Base-by-base conservation (phyloP, 805 yeast genomes). In the Kregervanrija delftensis region DNA sequence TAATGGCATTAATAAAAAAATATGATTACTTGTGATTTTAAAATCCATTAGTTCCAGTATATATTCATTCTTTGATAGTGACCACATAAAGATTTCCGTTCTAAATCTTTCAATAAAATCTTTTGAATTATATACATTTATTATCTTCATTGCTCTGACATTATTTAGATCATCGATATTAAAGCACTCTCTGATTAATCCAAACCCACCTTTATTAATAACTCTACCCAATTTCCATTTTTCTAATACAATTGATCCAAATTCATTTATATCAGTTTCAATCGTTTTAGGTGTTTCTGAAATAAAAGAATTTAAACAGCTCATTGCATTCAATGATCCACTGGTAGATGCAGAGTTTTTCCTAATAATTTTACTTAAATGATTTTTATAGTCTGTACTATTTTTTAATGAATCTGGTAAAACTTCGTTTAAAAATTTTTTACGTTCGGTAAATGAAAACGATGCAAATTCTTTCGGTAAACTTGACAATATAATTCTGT, bases 161-260 rank as follows among this genome's bases (percentile, higher is more conserved):
- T 55, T 54, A 13, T 44, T 33, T 0, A 42, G 15, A 32, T 53
- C 46, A 10, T 50, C 41, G 13, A 50, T 48, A 45, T 49, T 42
- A 11, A 45, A 43, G 36, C 61, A 55, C 11, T 57, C 57, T 16
- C 95, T 68, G 10, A 89, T 83, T 30, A 82, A 74, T 10, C 96
- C 95, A 84, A 93, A 90, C 0, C 96, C 95, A 11, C 97, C 96
- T 58, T 77, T 78, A 1, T 96, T 96, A 49, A 88, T 81, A 10
- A 83, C 74, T 52, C 79, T 79, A 1, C 95, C 96, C 30, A 89
- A 59, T 30, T 58, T 60, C 66, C 73, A 70, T 4, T 46, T 47
- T 12, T 77, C 80, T 66, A 83, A 52, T 1, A 88, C 77, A 17
- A 73, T 60, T 11, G 85, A 81, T 1, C 95, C 96, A 48, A 74